phyloP scores from a whole-genome alignment of 2,329 filamentous ascomycete species.

The Sclerotiophoma versabilis region DNA sequence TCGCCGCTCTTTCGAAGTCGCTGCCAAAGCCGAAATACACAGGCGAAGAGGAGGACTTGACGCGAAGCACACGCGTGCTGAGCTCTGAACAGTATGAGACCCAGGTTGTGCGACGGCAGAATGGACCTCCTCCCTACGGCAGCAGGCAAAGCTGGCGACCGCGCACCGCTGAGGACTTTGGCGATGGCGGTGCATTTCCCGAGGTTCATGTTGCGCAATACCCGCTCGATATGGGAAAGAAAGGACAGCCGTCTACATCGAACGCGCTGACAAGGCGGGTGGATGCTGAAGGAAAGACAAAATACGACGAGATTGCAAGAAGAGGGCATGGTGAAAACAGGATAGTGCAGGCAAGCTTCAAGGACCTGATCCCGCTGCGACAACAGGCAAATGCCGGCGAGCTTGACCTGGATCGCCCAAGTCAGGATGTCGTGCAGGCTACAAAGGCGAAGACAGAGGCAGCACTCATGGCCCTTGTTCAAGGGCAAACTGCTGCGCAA shows the following conservation, averaged over 20 bases:
- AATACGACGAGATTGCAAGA: conserved; percentile 93
- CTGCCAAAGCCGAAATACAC: conserved; percentile 91
- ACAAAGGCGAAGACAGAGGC: conserved; percentile 89
- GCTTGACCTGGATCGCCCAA: conserved; percentile 83
- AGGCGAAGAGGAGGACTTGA: conserved; percentile 84
- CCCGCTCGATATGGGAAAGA: conserved; percentile 91
- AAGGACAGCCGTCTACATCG: conserved; percentile 64
- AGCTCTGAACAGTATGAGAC: conserved; percentile 81
- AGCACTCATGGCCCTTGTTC: conserved; percentile 81
- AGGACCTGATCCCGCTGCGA: conserved; percentile 91
- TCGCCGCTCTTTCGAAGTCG: conserved; percentile 74
- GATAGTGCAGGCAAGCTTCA: conserved; percentile 94
- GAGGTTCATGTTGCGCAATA: conserved; percentile 95
- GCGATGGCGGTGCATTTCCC: conserved; percentile 94
- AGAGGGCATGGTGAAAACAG: conserved; percentile 84
- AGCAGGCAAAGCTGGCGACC: conserved; percentile 91
- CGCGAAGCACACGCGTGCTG: conserved; percentile 82
- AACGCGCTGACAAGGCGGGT: conserved; percentile 95
- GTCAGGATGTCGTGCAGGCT: conserved; percentile 80
- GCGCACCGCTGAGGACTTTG: conserved; percentile 86
- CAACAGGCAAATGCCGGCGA: conserved; percentile 94
- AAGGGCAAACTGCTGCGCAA: conserved; percentile 86
- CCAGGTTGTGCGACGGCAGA: conserved; percentile 74
- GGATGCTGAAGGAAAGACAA: conserved; percentile 88
- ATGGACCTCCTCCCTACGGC: conserved; percentile 86